Conservation (phyloP, 208 protist genomes). For the Leishmania guyanensis region DNA sequence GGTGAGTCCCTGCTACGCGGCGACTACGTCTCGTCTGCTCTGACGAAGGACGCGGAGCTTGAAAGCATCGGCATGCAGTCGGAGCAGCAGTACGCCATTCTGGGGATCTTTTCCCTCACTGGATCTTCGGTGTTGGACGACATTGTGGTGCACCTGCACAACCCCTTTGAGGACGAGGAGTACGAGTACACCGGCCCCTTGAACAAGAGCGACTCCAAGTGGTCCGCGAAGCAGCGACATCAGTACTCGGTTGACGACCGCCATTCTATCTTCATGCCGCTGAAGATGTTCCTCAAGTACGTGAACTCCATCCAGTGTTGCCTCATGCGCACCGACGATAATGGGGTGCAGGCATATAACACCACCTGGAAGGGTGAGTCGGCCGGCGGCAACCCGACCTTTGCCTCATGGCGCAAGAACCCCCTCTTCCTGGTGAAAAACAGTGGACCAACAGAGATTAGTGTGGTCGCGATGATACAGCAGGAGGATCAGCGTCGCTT, state of each 20-base stretch:
- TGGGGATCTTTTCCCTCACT: constrained; percentile 63
- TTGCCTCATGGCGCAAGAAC: constrained; percentile 73
- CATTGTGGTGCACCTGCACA: constrained; percentile 67
- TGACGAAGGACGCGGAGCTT: constrained; percentile 38
- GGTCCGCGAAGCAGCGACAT: constrained; percentile 46
- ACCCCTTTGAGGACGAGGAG: constrained; percentile 68
- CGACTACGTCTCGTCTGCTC: constrained; percentile 57
- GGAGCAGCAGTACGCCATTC: constrained; percentile 67
- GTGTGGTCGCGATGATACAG: constrained; percentile 48
- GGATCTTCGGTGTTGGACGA: constrained; percentile 48
- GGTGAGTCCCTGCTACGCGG: constrained; percentile 47
- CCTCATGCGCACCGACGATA: constrained; percentile 53
- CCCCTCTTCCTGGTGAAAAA: constrained; percentile 75
- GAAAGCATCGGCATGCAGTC: constrained; percentile 63
- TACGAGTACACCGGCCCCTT: constrained; percentile 60
- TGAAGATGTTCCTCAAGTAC: constrained; percentile 52
- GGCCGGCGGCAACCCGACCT: constrained; percentile 74
- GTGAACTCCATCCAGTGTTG: constrained; percentile 59
- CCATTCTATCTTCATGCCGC: constrained; percentile 62
- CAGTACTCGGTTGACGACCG: constrained; percentile 51
- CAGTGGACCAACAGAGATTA: constrained; percentile 14
- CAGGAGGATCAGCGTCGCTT: constrained; percentile 70
- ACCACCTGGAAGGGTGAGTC: constrained; percentile 49
- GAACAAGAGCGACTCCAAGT: constrained; percentile 50
- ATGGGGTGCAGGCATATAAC: constrained; percentile 35